Base-by-base conservation (phyloP, 108 stramenopile genomes). In the Cylindrotheca closterium region DNA sequence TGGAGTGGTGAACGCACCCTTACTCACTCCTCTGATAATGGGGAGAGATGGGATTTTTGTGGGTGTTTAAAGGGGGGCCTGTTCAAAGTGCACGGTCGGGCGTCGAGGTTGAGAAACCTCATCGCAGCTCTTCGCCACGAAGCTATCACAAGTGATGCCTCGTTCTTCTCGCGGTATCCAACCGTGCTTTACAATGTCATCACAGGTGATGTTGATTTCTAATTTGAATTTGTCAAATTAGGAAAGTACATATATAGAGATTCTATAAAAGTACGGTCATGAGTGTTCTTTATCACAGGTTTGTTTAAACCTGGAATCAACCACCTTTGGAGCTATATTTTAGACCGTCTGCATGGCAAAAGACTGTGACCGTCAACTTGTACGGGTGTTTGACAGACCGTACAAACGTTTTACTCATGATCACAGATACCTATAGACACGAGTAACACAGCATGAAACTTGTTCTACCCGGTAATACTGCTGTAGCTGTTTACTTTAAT, bases 191-290 rank as follows among this genome's bases (percentile, higher is more conserved):
- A 58, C 46, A 64, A 64, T 55, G 71, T 72, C 71, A 72, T 72
- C 71, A 72, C 71, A 72, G 71, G 71, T 72, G 55, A 55, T 71
- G 63, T 63, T 71, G 71, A 71, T 71, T 58, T 71, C 71, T 63
- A 58, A 57, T 71, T 64, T 71, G 71, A 64, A 53, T 51, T 71
- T 47, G 63, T 71, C 71, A 71, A 64, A 64, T 57, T 64, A 63
- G 71, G 71, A 71, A 48, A 64, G 63, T 71, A 64, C 62, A 63
- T 71, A 58, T 56, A 71, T 64, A 72, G 71, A 72, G 71, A 72
- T 64, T 72, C 71, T 72, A 65, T 72, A 65, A 64, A 72, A 72
- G 71, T 72, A 72, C 62, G 58, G 71, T 70, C 69, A 70, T 70
- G 50, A 33, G 63, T 1, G 17, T 50, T 28, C 45, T n/a, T n/a